A percentile compares a stretch with the other conserved stretches of the same genome.
Evolutionary conservation across 257 asterid genomes (phyloP).

Genomic region (Paraleonurus japonicus): DNA sequence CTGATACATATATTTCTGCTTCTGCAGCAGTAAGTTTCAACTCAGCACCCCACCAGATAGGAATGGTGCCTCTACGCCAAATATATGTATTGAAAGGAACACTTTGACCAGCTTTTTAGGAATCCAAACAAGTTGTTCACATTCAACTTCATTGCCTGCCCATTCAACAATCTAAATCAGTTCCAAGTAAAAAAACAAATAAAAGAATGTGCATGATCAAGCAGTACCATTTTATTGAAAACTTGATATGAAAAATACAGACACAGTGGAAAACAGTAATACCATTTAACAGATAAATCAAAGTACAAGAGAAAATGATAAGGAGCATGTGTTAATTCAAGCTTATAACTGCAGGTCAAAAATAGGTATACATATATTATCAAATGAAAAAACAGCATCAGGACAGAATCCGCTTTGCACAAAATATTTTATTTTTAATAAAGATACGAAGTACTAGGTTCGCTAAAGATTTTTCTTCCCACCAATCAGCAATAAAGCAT

Average conservation of each 20-base stretch:
- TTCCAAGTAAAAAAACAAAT: constrained; percentile 7
- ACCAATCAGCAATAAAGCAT: constrained; percentile 24
- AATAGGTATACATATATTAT: not conserved
- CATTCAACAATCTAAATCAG: constrained; percentile 35
- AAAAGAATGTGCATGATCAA: constrained; percentile 15
- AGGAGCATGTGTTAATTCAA: constrained; percentile 22
- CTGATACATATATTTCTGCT: constrained; percentile 95
- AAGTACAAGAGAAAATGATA: constrained; percentile 19
- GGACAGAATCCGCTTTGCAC: constrained; percentile 14
- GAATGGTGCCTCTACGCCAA: constrained; percentile 99
- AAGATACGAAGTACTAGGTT: not conserved
- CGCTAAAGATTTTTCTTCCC: not conserved
- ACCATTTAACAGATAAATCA: constrained; percentile 13
- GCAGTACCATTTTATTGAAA: constrained; percentile 23
- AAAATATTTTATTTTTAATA: constrained; percentile 10
- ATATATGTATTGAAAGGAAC: constrained; percentile 87
- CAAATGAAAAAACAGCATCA: constrained; percentile 2
- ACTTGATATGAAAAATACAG: constrained; percentile 11
- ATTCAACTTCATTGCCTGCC: constrained; percentile 98
- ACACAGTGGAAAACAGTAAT: constrained; percentile 4
- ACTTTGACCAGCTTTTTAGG: constrained; percentile 73
- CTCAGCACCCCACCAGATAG: constrained; percentile 99
- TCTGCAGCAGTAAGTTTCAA: constrained; percentile 95
- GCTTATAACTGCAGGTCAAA: constrained; percentile 3
- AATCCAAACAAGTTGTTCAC: constrained; percentile 96